These are phyloP conservation scores for Primulina tabacum DNA, from an alignment of 257 asterid species.

Conservation along the genomic window DNA sequence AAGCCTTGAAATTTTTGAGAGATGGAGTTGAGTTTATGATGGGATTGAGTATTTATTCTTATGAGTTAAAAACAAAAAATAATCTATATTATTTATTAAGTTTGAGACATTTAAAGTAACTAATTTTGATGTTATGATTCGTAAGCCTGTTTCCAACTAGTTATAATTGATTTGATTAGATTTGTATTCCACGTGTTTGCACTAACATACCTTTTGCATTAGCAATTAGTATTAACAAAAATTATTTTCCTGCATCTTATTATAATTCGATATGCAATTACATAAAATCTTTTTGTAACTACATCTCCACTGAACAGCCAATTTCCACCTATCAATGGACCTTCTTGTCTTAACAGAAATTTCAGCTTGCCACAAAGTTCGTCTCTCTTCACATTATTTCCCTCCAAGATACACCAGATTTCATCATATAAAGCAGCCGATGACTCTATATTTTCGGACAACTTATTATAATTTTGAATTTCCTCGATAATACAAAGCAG, in stretches of 20 bases:
- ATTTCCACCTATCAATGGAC: constrained; percentile 48
- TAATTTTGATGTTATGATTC: too few species aligned
- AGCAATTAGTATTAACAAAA: not conserved
- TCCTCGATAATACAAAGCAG: constrained; percentile 40
- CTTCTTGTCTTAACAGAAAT: constrained; percentile 32
- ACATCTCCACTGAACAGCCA: constrained; percentile 65
- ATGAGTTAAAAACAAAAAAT: too few species aligned
- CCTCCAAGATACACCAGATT: constrained; percentile 39
- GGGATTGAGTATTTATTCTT: too few species aligned
- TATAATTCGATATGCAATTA: constrained; percentile 50
- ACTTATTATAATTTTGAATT: constrained; percentile 29
- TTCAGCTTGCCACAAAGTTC: constrained; percentile 1
- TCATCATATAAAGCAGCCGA: constrained; percentile 28
- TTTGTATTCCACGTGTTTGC: too few species aligned
- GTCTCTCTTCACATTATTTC: constrained; percentile 20
- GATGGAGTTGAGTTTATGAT: too few species aligned
- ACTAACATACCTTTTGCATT: too few species aligned
- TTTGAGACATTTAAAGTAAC: too few species aligned
- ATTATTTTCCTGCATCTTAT: constrained; percentile 23
- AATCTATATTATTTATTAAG: too few species aligned
- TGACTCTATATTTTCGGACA: constrained; percentile 23
- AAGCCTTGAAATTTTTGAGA: too few species aligned
- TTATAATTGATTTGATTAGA: too few species aligned
- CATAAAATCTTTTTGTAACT: constrained; percentile 52
- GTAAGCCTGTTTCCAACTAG: too few species aligned